phyloP scores from a whole-genome alignment of 305 asterid species.

The Salvia sclarea region DNA sequence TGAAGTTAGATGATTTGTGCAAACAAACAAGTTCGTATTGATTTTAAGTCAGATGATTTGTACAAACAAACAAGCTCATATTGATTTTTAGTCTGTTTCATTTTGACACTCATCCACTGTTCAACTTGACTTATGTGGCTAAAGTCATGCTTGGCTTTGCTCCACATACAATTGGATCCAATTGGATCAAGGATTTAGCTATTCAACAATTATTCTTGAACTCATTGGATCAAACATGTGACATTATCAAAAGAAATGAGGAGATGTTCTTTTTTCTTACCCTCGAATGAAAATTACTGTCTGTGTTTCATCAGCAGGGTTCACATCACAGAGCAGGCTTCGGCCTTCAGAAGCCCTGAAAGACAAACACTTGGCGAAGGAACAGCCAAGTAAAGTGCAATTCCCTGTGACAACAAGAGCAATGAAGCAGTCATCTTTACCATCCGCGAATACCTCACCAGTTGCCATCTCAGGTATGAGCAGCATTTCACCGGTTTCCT shows the following conservation, averaged over 20 bases:
- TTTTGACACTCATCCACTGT: neutral
- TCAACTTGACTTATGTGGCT: neutral
- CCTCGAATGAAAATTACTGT: neutral
- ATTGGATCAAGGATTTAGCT: neutral
- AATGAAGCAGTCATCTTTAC: slow-evolving; percentile 26
- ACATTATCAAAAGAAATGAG: neutral
- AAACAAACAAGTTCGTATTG: neutral
- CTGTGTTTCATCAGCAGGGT: slow-evolving; percentile 29
- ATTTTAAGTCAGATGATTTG: neutral
- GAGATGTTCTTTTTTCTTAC: neutral
- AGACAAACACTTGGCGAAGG: slow-evolving; percentile 24
- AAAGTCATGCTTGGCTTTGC: neutral
- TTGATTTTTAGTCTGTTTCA: neutral
- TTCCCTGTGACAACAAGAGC: slow-evolving; percentile 27
- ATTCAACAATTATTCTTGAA: neutral
- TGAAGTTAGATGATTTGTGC: neutral
- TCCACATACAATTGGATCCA: neutral
- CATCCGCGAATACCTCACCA: slow-evolving; percentile 27
- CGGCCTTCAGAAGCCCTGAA: slow-evolving; percentile 29
- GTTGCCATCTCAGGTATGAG: slow-evolving; percentile 42
- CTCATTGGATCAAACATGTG: neutral
- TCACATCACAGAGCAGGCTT: slow-evolving; percentile 5
- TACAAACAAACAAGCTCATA: neutral
- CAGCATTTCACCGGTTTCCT: slow-evolving; percentile 19
- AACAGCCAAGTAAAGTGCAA: slow-evolving; percentile 26